These are phyloP conservation scores for Colletotrichum acutatum DNA, from an alignment of 2,329 filamentous ascomycete species.

Conservation along the genomic window DNA sequence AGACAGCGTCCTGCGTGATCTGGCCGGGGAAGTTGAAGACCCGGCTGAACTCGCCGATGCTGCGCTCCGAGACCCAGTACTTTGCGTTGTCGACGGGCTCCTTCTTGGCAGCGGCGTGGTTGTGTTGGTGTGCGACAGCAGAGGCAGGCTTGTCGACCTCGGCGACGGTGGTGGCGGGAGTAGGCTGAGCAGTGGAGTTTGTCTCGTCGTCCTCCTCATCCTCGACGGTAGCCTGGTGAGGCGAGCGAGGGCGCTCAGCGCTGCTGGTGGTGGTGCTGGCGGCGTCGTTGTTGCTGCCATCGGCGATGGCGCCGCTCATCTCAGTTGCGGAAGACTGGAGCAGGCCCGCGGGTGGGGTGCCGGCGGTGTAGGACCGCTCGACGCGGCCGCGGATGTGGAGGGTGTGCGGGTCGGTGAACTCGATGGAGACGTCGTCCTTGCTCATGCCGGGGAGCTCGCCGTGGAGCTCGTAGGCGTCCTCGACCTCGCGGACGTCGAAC, in stretches of 20 bases:
- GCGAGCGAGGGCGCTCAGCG: constrained; percentile 29
- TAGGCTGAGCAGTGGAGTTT: constrained; percentile 38
- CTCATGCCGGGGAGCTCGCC: constrained; percentile 82
- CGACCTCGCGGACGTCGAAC: constrained; percentile 81
- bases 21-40: constrained; percentile 75
- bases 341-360: constrained; percentile 59
- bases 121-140: background rate
- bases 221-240: constrained; percentile 73
- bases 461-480: constrained; percentile 77
- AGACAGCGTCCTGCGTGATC: constrained; percentile 71
- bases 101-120: constrained; percentile 23
- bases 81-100: constrained; percentile 55
- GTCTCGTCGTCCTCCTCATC: constrained; percentile 59
- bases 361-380: constrained; percentile 71
- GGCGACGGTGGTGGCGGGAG: constrained; percentile 42
- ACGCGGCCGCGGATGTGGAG: constrained; percentile 76
- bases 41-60: constrained; percentile 74
- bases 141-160: constrained; percentile 46
- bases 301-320: constrained; percentile 52
- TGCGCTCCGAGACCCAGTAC: constrained; percentile 79
- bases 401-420: constrained; percentile 82
- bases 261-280: background rate
- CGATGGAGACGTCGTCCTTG: constrained; percentile 79
- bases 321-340: constrained; percentile 54
- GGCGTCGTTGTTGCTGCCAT: constrained; percentile 42